A percentile compares a stretch with the other conserved stretches of the same genome.
Evolutionary conservation across 2,329 filamentous ascomycete genomes (phyloP).

Genomic region (Chrysoporthe puriensis): DNA sequence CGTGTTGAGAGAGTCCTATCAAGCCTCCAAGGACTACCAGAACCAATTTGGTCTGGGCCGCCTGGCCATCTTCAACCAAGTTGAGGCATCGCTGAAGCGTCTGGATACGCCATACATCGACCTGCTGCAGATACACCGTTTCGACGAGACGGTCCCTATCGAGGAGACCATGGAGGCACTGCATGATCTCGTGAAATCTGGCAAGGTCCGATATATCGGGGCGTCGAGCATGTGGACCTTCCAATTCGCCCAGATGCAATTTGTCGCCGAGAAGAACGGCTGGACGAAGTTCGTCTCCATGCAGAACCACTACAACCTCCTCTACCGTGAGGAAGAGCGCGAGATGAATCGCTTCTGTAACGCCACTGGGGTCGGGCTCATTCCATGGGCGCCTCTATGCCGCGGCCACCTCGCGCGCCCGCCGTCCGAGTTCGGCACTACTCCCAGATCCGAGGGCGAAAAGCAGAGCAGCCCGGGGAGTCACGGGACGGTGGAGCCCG

Average conservation of each 20-base stretch:
- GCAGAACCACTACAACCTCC: slow-evolving; percentile 60
- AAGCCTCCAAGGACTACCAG: slow-evolving; percentile 44
- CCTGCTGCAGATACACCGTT: slow-evolving; percentile 64
- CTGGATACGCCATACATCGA: slow-evolving; percentile 47
- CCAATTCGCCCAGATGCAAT: slow-evolving; percentile 59
- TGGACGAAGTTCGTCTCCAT: slow-evolving; percentile 66
- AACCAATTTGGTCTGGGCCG: slow-evolving; percentile 42
- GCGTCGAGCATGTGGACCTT: slow-evolving; percentile 55
- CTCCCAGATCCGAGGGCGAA: slow-evolving; percentile 38
- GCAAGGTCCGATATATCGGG: slow-evolving; percentile 61
- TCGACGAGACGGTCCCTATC: slow-evolving; percentile 55
- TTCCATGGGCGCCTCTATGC: slow-evolving; percentile 47
- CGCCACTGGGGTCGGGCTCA: slow-evolving; percentile 45
- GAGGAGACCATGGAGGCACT: slow-evolving; percentile 68
- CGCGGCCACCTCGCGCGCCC: slow-evolving; percentile 43
- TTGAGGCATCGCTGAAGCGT: slow-evolving; percentile 42
- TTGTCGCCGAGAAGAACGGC: slow-evolving; percentile 57
- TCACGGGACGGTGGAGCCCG: slow-evolving; percentile 40
- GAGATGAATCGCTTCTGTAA: slow-evolving; percentile 50
- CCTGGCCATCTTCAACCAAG: slow-evolving; percentile 45
- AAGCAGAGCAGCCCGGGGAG: slow-evolving; percentile 36
- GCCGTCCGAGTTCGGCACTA: slow-evolving; percentile 35
- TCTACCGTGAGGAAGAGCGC: slow-evolving; percentile 66
- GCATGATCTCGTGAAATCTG: slow-evolving; percentile 61
- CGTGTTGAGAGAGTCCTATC: slow-evolving; percentile 32